phyloP scores from a whole-genome alignment of 2,329 filamentous ascomycete species.

The Westerdykella ornata region DNA sequence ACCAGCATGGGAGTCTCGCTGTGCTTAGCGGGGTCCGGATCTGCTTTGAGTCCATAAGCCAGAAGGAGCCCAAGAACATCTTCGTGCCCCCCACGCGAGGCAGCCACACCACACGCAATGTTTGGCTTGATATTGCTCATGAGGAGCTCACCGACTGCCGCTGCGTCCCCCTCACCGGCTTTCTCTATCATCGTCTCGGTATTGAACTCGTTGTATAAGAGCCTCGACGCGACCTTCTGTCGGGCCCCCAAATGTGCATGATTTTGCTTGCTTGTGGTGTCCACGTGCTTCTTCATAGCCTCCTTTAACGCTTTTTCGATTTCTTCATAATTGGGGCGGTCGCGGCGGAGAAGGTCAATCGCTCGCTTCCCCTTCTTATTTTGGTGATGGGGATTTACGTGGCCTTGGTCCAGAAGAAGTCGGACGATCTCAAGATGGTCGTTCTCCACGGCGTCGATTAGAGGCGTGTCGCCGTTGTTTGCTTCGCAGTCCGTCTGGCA shows the following conservation, averaged over 20 bases:
- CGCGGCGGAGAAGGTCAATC: slow-evolving; percentile 70
- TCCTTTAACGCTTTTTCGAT: slow-evolving; percentile 68
- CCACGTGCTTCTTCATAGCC: slow-evolving; percentile 42
- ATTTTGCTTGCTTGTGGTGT: slow-evolving; percentile 48
- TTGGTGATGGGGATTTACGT: slow-evolving; percentile 79
- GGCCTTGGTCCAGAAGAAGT: slow-evolving; percentile 70
- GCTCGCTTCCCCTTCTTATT: slow-evolving; percentile 93
- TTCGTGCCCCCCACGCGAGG: slow-evolving; percentile 85
- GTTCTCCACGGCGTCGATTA: slow-evolving; percentile 95
- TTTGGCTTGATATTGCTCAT: slow-evolving; percentile 55
- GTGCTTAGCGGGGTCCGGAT: slow-evolving; percentile 65
- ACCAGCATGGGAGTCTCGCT: slow-evolving; percentile 89
- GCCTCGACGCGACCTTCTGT: slow-evolving; percentile 36
- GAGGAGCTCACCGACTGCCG: slow-evolving; percentile 45
- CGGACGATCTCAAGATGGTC: slow-evolving; percentile 84
- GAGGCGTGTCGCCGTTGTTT: slow-evolving; percentile 73
- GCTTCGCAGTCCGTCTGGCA: slow-evolving; percentile 77
- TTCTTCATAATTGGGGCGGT: slow-evolving; percentile 70
- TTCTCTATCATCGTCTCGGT: slow-evolving; percentile 45
- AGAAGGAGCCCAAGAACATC: slow-evolving; percentile 70
- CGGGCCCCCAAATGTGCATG: slow-evolving; percentile 19
- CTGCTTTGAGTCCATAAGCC: slow-evolving; percentile 42
- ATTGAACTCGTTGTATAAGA: slow-evolving; percentile 47
- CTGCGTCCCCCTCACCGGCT: slow-evolving; percentile 44
- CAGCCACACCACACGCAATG: slow-evolving; percentile 80